Conservation (phyloP, 2,329 filamentous ascomycete species). For the Alternaria dauci region DNA sequence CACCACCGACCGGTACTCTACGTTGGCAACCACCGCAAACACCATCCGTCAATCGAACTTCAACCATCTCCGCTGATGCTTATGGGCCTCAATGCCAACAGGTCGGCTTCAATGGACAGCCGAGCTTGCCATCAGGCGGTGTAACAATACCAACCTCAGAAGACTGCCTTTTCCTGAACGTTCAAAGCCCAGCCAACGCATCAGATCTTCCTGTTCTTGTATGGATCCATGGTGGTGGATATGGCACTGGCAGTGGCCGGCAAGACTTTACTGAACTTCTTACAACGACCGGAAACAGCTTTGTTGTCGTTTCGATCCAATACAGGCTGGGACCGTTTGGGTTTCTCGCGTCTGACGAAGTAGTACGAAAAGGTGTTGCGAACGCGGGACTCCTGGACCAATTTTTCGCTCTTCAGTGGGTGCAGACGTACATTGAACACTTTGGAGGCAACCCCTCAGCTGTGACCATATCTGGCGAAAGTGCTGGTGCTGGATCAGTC, state of each 20-base stretch:
- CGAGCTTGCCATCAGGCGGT: not conserved
- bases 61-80: conserved; percentile 4
- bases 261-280: conserved; percentile 53
- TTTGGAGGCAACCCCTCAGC: conserved; percentile 31
- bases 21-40: conserved; percentile 30
- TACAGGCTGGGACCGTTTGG: conserved; percentile 60
- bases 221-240: conserved; percentile 42
- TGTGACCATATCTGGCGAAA: conserved; percentile 50
- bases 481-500: conserved; percentile 40
- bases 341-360: conserved; percentile 52
- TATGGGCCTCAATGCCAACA: conserved; percentile 19
- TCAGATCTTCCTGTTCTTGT: conserved; percentile 44
- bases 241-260: conserved; percentile 49
- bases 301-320: conserved; percentile 60
- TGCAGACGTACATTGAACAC: conserved; percentile 56
- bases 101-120: not conserved
- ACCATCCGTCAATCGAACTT: conserved; percentile 19
- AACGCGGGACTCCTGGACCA: conserved; percentile 59
- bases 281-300: conserved; percentile 57
- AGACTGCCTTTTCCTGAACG: conserved; percentile 50
- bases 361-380: conserved; percentile 45
- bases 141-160: conserved; percentile 23
- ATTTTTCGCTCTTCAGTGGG: conserved; percentile 61
- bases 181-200: conserved; percentile 41
- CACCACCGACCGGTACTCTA: conserved; percentile 25